Conservation (phyloP, 345 rosid genomes). For the Physaria fendleri region DNA sequence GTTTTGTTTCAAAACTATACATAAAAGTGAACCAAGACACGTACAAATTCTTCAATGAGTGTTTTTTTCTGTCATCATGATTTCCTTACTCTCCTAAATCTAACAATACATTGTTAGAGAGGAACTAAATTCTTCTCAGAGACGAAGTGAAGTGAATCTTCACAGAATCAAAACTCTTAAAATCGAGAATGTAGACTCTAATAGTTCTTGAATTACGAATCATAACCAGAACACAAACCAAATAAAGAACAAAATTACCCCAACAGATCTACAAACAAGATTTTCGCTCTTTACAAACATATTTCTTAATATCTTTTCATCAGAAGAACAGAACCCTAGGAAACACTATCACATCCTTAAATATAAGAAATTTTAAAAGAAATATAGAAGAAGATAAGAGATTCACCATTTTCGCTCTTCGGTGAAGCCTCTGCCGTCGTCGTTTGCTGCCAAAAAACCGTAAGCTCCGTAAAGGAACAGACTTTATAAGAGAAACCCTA, state of each 20-base stretch:
- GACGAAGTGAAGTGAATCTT: background rate
- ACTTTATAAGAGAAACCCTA: conserved; percentile 29
- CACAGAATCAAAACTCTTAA: no score
- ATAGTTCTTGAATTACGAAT: no score
- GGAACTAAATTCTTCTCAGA: background rate
- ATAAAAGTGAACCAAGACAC: no score
- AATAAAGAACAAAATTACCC: background rate
- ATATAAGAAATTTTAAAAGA: background rate
- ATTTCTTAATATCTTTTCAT: no score
- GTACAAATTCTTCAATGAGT: background rate
- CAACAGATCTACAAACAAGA: conserved; percentile 1
- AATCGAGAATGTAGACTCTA: no score
- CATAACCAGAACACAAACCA: no score
- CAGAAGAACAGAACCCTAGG: background rate
- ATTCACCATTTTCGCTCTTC: conserved; percentile 25
- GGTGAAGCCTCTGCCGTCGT: conserved; percentile 21
- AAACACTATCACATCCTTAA: background rate
- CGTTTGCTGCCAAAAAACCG: background rate
- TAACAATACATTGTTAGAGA: background rate
- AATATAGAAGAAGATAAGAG: background rate
- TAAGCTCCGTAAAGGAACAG: background rate
- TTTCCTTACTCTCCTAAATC: no score
- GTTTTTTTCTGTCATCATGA: no score
- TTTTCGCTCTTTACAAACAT: background rate
- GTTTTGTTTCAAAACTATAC: no score